Base-by-base conservation (phyloP, 495 filamentous ascomycete species). In the Terfezia boudieri region DNA sequence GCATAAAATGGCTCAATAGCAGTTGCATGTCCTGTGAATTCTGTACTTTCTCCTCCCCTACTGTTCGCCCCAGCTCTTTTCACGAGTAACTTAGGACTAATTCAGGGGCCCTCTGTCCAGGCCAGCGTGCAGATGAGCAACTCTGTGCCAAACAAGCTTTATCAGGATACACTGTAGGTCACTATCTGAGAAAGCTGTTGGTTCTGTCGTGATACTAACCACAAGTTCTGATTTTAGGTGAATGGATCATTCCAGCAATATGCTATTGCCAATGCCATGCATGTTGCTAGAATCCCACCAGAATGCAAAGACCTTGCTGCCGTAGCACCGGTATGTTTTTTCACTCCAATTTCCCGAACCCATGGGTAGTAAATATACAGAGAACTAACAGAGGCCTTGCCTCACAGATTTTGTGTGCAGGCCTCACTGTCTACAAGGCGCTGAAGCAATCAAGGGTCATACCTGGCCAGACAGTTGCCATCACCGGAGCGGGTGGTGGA, bases 231-330 rank as follows among this genome's bases (percentile, higher is more conserved):
- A 32, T 32, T 32, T 5, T 7, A 32, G 26, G 26, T 32, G 26
- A 84, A 94, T 67, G 88, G 88, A 51, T 78, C 78, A 52, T 95
- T 95, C 76, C 87, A 94, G 70, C 80, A 95, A 70, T 94, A 94
- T 69, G 75, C 75, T 67, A 78, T 94, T 61, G 88, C 75, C 53
- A 92, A 93, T 67, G 86, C 86, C 2, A 75, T 79, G 14, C 82
- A 92, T 65, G 78, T 86, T 6, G 83, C 84, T 14, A 77, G 79
- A 50, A 78, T 95, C 54, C 83, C 83, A 43, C 81, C 89, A 61
- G 74, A 79, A 4, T 70, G 81, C 50, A 70, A 77, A 50, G 41
- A 46, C 17, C 78, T 94, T 22, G 87, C 87, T 61, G 84, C 75
- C 16, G 72, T 86, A 35, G 76, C 87, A 3, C 86, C 86, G 22